Base-by-base conservation (phyloP, 768 basidiomycete genomes). In the Lanmaoa rubissima region DNA sequence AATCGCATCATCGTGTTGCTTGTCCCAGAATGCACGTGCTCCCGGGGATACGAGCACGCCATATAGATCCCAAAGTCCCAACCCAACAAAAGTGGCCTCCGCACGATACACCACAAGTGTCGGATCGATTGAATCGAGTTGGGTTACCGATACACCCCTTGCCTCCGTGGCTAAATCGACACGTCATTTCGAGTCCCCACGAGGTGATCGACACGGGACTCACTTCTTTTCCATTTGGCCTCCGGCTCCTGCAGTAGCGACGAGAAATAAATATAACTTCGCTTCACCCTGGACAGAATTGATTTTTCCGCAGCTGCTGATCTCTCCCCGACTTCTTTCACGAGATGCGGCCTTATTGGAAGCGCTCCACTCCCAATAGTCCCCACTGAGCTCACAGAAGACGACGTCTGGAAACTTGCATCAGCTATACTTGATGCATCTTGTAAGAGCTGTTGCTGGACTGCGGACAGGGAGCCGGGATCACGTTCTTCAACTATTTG, bases 221-320 rank as follows among this genome's bases (percentile, higher is more conserved):
- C 71, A 92, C 90, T 91, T 66, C 87, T 79, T 67, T 86, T 86
- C 96, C 96, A 99, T 72, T 99, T 99, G 4, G 94, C 93, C 71
- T 98, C 94, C 1, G 97, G 97, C 65, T 98, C 96, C 72, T 98
- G 97, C 48, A 99, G 73, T 47, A 99, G 76, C 0, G 95, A 97
- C 1, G 95, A 95, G 71, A 99, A 98, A 73, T 98, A 98, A 51
- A 98, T 98, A 65, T 99, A 99, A 70, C 92, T 96, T 57, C 97
- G 80, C 66, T 87, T 83, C 21, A 98, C 91, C 60, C 94, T 79
- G 6, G 91, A 86, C 16, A 90, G 67, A n/a, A 98, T 89, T 4
- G 87, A 84, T 69, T 94, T 92, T 60, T 92, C 87, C 7, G 84
- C 88, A 1, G 82, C 82, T 7, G 82, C 73, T 24, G 78, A 73